These are phyloP conservation scores for Craspedostauros australis DNA, from an alignment of 108 stramenopile genomes.

Conservation along the genomic window DNA sequence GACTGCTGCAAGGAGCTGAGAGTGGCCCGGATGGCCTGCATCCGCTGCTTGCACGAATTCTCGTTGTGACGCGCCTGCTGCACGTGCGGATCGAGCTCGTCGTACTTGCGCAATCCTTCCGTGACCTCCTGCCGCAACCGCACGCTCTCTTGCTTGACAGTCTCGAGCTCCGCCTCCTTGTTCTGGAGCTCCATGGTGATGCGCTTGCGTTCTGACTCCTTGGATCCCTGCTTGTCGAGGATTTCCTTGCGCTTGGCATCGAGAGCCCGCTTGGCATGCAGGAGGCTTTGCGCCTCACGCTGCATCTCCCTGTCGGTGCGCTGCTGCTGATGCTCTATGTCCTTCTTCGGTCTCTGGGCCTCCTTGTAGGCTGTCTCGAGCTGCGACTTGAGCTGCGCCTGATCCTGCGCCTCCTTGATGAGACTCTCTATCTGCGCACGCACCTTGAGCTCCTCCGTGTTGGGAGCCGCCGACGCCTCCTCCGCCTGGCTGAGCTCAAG, in stretches of 20 bases:
- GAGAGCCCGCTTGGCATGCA: constrained; percentile 37
- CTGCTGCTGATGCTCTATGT: constrained; percentile 32
- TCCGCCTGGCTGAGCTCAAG: constrained; percentile 52
- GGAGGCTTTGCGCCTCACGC: constrained; percentile 20
- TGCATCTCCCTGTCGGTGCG: constrained; percentile 29
- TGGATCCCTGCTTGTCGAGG: constrained; percentile 41
- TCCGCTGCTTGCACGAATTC: constrained; percentile 19
- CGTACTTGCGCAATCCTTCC: constrained; percentile 26
- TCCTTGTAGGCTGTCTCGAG: constrained; percentile 53
- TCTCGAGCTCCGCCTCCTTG: constrained; percentile 31
- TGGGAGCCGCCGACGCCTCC: constrained; percentile 30
- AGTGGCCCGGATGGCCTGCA: constrained; percentile 32
- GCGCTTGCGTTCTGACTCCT: constrained; percentile 52
- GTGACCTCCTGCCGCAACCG: constrained; percentile 27
- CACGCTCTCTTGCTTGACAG: constrained; percentile 38
- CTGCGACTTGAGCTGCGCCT: constrained; percentile 36
- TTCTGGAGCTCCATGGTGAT: constrained; percentile 23
- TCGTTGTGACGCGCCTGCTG: constrained; percentile 25
- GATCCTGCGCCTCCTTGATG: constrained; percentile 48
- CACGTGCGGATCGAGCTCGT: constrained; percentile 43
- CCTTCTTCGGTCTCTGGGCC: constrained; percentile 38
- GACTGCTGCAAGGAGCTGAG: constrained; percentile 41
- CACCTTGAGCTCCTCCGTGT: constrained; percentile 37
- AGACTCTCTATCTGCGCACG: constrained; percentile 39
- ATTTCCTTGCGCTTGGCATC: constrained; percentile 58